A percentile compares a stretch with the other conserved stretches of the same genome.
These are phyloP conservation scores for Kandelia obovata DNA, from an alignment of 345 rosid genomes.

Conservation along the genomic window DNA sequence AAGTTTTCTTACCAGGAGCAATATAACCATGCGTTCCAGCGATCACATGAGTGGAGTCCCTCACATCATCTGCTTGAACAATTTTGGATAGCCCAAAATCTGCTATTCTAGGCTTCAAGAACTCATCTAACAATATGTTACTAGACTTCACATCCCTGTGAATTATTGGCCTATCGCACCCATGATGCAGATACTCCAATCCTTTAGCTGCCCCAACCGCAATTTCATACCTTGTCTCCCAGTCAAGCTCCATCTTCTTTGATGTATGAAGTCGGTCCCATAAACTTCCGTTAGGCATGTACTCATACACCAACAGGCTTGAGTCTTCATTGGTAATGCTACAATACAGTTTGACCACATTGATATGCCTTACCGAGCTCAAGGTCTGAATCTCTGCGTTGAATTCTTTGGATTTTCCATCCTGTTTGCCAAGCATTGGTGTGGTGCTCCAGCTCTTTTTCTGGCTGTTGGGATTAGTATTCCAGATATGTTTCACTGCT, in stretches of 20 bases:
- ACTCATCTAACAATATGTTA: conserved; percentile 77
- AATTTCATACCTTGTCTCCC: conserved; percentile 81
- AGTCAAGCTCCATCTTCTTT: conserved; percentile 62
- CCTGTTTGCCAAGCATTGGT: conserved; percentile 56
- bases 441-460: conserved; percentile 44
- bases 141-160: conserved; percentile 87
- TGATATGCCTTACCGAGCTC: conserved; percentile 86
- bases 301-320: conserved; percentile 87
- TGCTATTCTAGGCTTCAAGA: conserved; percentile 72
- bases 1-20: conserved; percentile 69
- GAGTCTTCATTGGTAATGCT: conserved; percentile 92
- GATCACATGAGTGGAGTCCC: conserved; percentile 66
- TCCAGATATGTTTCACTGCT: conserved; percentile 81
- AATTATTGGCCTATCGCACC: conserved; percentile 66
- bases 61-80: conserved; percentile 44
- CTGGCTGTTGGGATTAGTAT: conserved; percentile 25
- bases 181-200: conserved; percentile 84
- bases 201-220: conserved; percentile 86
- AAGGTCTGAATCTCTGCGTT: conserved; percentile 79
- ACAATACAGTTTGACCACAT: conserved; percentile 88
- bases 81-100: conserved; percentile 97
- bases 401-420: conserved; percentile 51
- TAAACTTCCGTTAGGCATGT: conserved; percentile 82
- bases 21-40: conserved; percentile 94
- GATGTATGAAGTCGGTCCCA: conserved; percentile 78